These are phyloP conservation scores for Syzygium grande DNA, from an alignment of 345 rosid genomes.

Conservation along the genomic window DNA sequence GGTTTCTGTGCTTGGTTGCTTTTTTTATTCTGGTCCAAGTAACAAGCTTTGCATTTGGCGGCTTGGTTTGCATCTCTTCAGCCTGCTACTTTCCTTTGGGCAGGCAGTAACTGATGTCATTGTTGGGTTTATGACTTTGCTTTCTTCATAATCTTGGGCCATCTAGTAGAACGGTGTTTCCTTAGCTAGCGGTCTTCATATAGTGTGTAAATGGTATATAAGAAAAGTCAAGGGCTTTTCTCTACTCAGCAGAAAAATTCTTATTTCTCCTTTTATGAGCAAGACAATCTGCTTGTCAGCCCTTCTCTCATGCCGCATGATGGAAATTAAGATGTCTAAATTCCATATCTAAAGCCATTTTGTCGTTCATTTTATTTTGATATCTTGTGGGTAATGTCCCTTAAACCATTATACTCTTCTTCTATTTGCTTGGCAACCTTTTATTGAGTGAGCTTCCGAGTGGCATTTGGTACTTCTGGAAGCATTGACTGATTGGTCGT, in stretches of 20 bases:
- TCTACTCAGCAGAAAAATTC: not conserved
- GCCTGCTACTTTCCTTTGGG: not conserved
- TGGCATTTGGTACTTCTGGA: not conserved
- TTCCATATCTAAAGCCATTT: not conserved
- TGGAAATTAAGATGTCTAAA: not conserved
- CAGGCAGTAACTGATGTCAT: not conserved
- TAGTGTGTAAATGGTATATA: not conserved
- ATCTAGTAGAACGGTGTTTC: not conserved
- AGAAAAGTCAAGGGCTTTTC: not conserved
- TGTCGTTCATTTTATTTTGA: not conserved
- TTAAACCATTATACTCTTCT: not conserved
- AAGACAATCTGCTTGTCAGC: not conserved
- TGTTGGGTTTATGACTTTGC: not conserved
- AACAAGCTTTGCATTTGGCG: not conserved
- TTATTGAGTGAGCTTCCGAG: not conserved
- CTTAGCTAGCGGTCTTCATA: not conserved
- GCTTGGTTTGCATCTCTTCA: not conserved
- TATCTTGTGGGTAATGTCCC: not conserved
- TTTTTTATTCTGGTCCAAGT: not conserved
- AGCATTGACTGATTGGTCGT: constrained; percentile 7
- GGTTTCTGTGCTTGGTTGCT: not conserved
- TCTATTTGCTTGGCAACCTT: not conserved
- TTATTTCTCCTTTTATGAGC: not conserved
- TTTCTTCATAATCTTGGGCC: not conserved
- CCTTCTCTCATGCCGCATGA: not conserved